phyloP scores from a whole-genome alignment of 441 rosid species.

The Syzygium malaccense region DNA sequence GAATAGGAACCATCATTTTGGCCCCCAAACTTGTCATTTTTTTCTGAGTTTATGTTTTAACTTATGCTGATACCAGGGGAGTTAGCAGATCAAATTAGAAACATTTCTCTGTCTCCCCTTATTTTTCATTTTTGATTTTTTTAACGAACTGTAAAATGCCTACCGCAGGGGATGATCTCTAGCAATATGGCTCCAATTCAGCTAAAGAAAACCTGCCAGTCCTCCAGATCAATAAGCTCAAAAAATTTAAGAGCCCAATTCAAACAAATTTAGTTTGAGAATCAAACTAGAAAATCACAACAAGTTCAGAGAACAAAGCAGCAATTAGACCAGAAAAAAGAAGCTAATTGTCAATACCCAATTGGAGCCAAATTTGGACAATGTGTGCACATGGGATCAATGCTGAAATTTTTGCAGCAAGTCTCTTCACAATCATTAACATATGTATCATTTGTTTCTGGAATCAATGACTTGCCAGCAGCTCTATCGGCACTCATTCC shows the following conservation, averaged over 20 bases:
- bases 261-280: background rate
- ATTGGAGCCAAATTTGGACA: constrained; percentile 77
- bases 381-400: constrained; percentile 82
- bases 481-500: constrained; percentile 49
- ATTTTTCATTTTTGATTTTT: background rate
- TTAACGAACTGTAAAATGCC: background rate
- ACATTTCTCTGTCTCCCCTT: background rate
- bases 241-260: background rate
- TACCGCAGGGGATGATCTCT: background rate
- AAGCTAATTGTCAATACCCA: constrained; percentile 35
- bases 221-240: background rate
- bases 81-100: background rate
- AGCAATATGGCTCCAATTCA: background rate
- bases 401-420: constrained; percentile 43
- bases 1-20: background rate
- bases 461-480: constrained; percentile 22
- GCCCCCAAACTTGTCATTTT: background rate
- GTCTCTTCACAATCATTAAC: constrained; percentile 20
- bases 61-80: background rate
- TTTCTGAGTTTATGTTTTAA: background rate
- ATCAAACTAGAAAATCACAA: background rate
- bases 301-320: background rate
- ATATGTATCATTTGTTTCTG: background rate
- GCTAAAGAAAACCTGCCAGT: background rate
- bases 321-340: background rate